These are phyloP conservation scores for Saccharata proteae DNA, from an alignment of 2,329 filamentous ascomycete genomes.

Conservation along the genomic window DNA sequence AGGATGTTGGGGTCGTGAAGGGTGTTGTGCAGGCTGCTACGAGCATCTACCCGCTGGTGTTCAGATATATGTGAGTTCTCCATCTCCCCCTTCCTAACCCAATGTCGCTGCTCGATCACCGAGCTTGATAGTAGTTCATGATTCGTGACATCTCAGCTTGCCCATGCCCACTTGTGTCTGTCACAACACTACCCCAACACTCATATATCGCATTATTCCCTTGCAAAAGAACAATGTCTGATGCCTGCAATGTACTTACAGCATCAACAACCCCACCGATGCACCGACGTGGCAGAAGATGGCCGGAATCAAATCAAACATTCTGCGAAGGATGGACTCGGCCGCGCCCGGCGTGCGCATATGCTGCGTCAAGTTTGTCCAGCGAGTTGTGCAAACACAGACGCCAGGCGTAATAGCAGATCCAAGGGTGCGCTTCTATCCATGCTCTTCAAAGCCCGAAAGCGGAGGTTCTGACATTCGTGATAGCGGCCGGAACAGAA, in stretches of 20 bases:
- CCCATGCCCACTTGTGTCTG: too few species aligned
- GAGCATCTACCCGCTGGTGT: conserved; percentile 83
- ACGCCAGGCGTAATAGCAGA: conserved; percentile 73
- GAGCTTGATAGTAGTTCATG: too few species aligned
- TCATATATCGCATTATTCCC: conserved; percentile 12
- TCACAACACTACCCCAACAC: not conserved
- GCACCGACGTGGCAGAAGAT: conserved; percentile 76
- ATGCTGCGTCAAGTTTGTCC: conserved; percentile 95
- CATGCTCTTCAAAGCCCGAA: too few species aligned
- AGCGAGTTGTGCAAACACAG: conserved; percentile 84
- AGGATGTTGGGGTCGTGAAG: conserved; percentile 71
- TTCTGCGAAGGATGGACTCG: conserved; percentile 78
- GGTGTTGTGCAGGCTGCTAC: conserved; percentile 79
- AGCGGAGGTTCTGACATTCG: conserved; percentile 14
- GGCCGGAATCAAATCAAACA: conserved; percentile 75
- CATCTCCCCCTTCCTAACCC: too few species aligned
- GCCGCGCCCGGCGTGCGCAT: conserved; percentile 66
- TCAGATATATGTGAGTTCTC: conserved; percentile 81
- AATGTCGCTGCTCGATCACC: too few species aligned
- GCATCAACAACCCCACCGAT: conserved; percentile 78
- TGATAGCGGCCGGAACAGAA: conserved; percentile 57
- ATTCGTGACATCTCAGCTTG: too few species aligned
- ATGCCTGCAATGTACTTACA: conserved; percentile 33
- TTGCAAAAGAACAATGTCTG: conserved; percentile 21
- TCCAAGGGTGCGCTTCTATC: conserved; percentile 53